phyloP scores from a whole-genome alignment of 768 basidiomycete genomes.

The Amanita polypyramis region DNA sequence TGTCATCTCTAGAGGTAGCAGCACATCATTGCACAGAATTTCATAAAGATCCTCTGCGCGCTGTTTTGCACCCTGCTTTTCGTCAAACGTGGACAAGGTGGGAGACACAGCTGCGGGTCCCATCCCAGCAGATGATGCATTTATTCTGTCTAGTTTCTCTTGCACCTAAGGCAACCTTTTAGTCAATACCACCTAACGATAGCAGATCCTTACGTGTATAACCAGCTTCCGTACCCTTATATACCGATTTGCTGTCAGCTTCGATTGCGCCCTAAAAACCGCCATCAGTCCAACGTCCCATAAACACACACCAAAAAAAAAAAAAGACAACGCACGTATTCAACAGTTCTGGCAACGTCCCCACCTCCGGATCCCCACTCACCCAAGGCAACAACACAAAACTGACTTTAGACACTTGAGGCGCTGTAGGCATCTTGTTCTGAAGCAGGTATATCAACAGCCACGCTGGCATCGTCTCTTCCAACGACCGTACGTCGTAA shows the following conservation, averaged over 20 bases:
- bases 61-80: conserved; percentile 5
- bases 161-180: conserved; percentile 44
- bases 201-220: conserved; percentile 51
- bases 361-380: conserved; percentile 41
- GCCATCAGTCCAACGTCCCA: conserved; percentile 1
- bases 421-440: conserved; percentile 42
- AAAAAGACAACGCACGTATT: conserved; percentile 54
- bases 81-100: background rate
- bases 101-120: conserved; percentile 8
- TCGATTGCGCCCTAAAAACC: conserved; percentile 54
- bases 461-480: conserved; percentile 81
- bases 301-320: background rate
- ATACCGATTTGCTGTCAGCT: conserved; percentile 81
- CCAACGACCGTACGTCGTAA: conserved; percentile 37
- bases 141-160: conserved; percentile 60
- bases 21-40: conserved; percentile 78
- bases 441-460: conserved; percentile 76
- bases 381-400: conserved; percentile 81
- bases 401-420: conserved; percentile 64
- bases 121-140: conserved; percentile 9
- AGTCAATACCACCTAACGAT: background rate
- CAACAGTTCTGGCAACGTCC: conserved; percentile 69
- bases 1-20: conserved; percentile 80
- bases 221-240: conserved; percentile 81
- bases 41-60: conserved; percentile 70